Percentiles rank a stretch among this genome's conserved stretches.
These are phyloP conservation scores for Penicillium coprophilum DNA, from an alignment of 495 filamentous ascomycete genomes.

Conservation along the genomic window DNA sequence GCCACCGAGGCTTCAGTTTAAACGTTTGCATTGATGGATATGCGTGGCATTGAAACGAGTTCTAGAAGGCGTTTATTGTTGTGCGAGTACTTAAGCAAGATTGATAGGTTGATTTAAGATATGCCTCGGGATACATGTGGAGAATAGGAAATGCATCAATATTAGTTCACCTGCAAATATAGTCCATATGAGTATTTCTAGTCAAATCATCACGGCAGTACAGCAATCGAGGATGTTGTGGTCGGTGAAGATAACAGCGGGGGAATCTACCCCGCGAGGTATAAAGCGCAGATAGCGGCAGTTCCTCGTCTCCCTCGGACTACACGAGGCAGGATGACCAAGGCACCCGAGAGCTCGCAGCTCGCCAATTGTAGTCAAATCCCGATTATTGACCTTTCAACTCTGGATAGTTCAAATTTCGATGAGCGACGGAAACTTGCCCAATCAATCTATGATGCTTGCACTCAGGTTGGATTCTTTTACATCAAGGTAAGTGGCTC, in stretches of 20 bases:
- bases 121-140: neutral
- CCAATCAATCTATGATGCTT: conserved; percentile 46
- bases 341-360: conserved; percentile 10
- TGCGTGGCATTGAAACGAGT: neutral
- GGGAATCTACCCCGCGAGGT: neutral
- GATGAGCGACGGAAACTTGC: conserved; percentile 37
- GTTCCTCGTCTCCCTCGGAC: too few relatives aligned
- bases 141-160: neutral
- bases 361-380: conserved; percentile 31
- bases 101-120: neutral
- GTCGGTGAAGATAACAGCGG: neutral
- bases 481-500: conserved; percentile 42
- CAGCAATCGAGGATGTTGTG: neutral
- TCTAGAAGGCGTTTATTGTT: neutral
- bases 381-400: conserved; percentile 41
- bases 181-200: neutral
- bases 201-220: neutral
- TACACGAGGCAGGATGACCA: neutral
- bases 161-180: neutral
- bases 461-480: conserved; percentile 57
- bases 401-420: conserved; percentile 28
- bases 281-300: neutral
- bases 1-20: neutral
- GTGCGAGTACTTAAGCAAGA: neutral
- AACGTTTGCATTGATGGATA: neutral